Percentiles rank a stretch among this genome's conserved stretches.
phyloP scores from a whole-genome alignment of 768 basidiomycete species.

The Lentinula guzmanii region DNA sequence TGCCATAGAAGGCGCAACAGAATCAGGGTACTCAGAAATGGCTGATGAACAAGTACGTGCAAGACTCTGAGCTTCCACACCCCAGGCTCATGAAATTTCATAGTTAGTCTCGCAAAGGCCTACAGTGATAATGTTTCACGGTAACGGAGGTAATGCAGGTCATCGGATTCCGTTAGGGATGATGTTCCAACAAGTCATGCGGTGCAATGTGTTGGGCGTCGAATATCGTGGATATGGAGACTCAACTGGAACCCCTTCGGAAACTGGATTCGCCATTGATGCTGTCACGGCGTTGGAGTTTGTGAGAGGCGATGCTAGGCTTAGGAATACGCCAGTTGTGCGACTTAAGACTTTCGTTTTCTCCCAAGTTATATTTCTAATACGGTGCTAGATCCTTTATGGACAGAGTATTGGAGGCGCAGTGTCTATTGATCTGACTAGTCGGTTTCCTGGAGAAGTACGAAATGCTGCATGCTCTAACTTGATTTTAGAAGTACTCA shows the following conservation, averaged over 20 bases:
- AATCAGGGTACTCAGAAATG: neutral
- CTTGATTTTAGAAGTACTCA: neutral
- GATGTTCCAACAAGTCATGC: slow-evolving; percentile 67
- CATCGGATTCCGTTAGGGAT: slow-evolving; percentile 83
- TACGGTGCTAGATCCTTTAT: slow-evolving; percentile 56
- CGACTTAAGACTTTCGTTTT: slow-evolving; percentile 13
- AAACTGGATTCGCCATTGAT: slow-evolving; percentile 79
- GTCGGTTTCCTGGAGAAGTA: slow-evolving; percentile 67
- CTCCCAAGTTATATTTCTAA: neutral
- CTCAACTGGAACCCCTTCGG: slow-evolving; percentile 83
- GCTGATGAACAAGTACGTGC: slow-evolving; percentile 1
- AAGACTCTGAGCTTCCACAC: neutral
- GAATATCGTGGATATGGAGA: slow-evolving; percentile 92
- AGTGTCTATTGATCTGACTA: slow-evolving; percentile 84
- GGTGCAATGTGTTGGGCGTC: slow-evolving; percentile 92
- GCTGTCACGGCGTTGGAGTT: slow-evolving; percentile 81
- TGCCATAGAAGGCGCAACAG: neutral
- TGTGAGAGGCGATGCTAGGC: slow-evolving; percentile 51
- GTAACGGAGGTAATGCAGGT: slow-evolving; percentile 82
- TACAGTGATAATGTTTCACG: slow-evolving; percentile 92
- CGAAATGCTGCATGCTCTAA: slow-evolving; percentile 7
- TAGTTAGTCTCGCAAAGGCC: slow-evolving; percentile 37
- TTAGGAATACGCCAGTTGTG: slow-evolving; percentile 67
- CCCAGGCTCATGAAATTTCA: neutral
- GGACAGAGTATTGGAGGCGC: slow-evolving; percentile 92